Evolutionary conservation across 169 alveolate species (phyloP).

Genomic region (Eimeria zaria): DNA sequence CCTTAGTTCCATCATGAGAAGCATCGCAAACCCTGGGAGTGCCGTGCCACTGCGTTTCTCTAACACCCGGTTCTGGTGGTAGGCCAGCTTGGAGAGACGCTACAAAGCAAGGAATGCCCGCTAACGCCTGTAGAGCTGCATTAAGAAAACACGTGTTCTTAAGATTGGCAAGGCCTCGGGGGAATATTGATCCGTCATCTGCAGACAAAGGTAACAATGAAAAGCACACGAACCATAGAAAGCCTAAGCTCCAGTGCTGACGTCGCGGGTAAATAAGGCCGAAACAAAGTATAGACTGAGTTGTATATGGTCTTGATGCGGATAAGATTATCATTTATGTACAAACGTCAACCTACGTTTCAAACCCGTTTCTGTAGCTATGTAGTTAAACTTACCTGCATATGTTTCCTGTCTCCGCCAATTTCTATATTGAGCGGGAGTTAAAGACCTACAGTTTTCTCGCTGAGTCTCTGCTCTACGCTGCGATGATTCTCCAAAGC

Average conservation of each 20-base stretch:
- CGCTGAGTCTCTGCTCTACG: slow-evolving; percentile 1
- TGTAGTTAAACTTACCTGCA: neutral
- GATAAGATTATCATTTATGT: neutral
- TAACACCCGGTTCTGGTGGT: slow-evolving; percentile 33
- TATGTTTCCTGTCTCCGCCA: slow-evolving; percentile 13
- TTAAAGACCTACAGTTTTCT: neutral
- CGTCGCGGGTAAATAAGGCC: neutral
- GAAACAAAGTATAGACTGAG: neutral
- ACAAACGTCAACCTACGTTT: neutral
- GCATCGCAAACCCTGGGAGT: neutral
- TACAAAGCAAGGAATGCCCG: slow-evolving; percentile 74
- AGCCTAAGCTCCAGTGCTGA: neutral
- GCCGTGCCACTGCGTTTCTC: slow-evolving; percentile 16
- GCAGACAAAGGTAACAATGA: neutral
- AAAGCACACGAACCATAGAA: neutral
- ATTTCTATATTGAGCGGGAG: neutral
- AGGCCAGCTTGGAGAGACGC: slow-evolving; percentile 59
- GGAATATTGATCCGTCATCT: slow-evolving; percentile 54
- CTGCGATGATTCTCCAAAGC: slow-evolving; percentile 62
- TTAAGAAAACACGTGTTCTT: slow-evolving; percentile 66
- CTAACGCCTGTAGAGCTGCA: slow-evolving; percentile 72
- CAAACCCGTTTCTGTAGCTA: neutral
- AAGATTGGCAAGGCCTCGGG: slow-evolving; percentile 71
- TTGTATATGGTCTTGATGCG: neutral
- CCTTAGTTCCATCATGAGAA: neutral